phyloP scores from a whole-genome alignment of 2,329 filamentous ascomycete species.

The Fusarium globosum region DNA sequence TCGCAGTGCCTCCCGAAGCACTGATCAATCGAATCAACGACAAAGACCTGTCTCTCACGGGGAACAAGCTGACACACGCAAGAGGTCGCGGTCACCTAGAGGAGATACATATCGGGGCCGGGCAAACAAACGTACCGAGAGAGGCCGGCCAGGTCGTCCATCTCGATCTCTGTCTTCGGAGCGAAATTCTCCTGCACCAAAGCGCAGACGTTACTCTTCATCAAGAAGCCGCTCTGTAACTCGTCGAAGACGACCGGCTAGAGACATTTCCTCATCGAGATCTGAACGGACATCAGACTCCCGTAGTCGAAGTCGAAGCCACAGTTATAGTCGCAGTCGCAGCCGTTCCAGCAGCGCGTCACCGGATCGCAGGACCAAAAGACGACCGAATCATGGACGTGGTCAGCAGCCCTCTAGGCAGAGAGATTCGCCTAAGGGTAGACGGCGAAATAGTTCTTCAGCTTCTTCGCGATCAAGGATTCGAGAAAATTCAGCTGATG shows the following conservation, averaged over 20 bases:
- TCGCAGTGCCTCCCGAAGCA: constrained; percentile 47
- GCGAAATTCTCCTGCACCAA: constrained; percentile 57
- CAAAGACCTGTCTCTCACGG: constrained; percentile 50
- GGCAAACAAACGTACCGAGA: constrained; percentile 36
- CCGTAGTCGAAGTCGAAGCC: constrained; percentile 44
- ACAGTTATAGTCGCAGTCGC: constrained; percentile 28
- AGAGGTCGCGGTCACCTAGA: constrained; percentile 54
- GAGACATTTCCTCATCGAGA: constrained; percentile 54
- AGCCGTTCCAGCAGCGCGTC: constrained; percentile 33
- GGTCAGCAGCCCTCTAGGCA: constrained; percentile 24
- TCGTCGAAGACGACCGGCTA: constrained; percentile 52
- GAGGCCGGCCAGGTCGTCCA: constrained; percentile 40
- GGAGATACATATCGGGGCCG: constrained; percentile 44
- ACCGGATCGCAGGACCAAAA: constrained; percentile 31
- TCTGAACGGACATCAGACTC: constrained; percentile 53
- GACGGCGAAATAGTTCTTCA: constrained; percentile 64
- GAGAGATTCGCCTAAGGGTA: constrained; percentile 39
- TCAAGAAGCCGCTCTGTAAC: constrained; percentile 60
- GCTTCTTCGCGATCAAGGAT: constrained; percentile 62
- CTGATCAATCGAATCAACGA: constrained; percentile 49
- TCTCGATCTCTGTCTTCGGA: constrained; percentile 53
- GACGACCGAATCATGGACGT: constrained; percentile 16
- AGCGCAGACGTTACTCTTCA: constrained; percentile 62
- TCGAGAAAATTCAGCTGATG: constrained; percentile 68
- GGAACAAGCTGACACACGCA: constrained; percentile 49